Evolutionary conservation across 192 early-diverging fungal genomes (phyloP), one percentile per base, ranked within the genome.

Genomic region (Podila epigama): DNA sequence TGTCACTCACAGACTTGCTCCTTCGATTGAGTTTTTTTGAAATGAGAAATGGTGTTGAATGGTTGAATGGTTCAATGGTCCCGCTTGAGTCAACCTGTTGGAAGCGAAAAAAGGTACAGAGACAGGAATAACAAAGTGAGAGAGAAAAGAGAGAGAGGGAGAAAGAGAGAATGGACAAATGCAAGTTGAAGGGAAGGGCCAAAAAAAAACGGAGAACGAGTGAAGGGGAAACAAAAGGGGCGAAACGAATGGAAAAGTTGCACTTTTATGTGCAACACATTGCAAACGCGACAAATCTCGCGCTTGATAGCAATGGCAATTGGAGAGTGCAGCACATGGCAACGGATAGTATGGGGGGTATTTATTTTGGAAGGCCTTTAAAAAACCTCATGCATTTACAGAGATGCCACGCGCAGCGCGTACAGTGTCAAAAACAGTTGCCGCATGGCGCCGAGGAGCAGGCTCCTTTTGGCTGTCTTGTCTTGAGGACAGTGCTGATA

Each of bases 401-500:
- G 58, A 32, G 1, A 75, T 58, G 18, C 70, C 48, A 16, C 63
- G 63, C 27, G 51, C 1, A 6, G 41, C 63, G 15, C 73, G 73
- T 16, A 77, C 41, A 16, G 73, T 77, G 28, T 66, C 73, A 63
- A 68, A 63, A 9, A 56, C 60, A 58, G 40, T 37, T 12, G 64
- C 63, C 6, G 12, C 15, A 34, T 51, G 35, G 22, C 1, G 22
- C 15, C 52, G 27, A 2, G 44, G 44, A 22, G 15, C 4, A 3
- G n/a, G n/a, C 7, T 48, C 44, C 20, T 48, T 22, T 22, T 22
- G n/a, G 1, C 44, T 5, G 20, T 22, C n/a, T n/a, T n/a, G n/a
- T n/a, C n/a, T n/a, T n/a, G n/a, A n/a, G n/a, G n/a, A n/a, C n/a
- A n/a, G n/a, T n/a, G n/a, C n/a, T n/a, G n/a, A n/a, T n/a, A n/a